Evolutionary conservation across 176 grass and related monocot genomes (phyloP).

Genomic region (Tillandsia fasciculata): DNA sequence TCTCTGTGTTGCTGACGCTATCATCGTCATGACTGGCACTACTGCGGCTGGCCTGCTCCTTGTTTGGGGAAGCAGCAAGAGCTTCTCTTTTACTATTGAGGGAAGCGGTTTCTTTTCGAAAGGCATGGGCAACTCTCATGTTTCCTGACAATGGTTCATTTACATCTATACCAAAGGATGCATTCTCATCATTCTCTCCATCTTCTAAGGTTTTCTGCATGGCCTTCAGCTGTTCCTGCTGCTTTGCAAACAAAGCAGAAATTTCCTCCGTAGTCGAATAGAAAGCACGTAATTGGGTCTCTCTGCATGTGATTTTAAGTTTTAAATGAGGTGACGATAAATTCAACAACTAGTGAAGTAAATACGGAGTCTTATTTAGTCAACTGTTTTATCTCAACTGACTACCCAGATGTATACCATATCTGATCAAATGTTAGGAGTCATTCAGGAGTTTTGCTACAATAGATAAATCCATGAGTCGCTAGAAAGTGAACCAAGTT

Average conservation of each 20-base stretch:
- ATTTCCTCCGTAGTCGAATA: conserved; percentile 98
- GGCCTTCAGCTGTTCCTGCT: conserved; percentile 97
- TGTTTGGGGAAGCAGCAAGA: conserved; percentile 46
- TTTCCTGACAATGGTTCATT: conserved; percentile 28
- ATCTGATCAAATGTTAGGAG: no score
- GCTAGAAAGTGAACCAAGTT: conserved; percentile 3
- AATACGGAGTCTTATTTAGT: no score
- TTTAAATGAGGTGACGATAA: no score
- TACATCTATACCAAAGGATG: conserved; percentile 40
- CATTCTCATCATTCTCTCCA: conserved; percentile 79
- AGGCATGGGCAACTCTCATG: conserved; percentile 11
- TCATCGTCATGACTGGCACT: conserved; percentile 52
- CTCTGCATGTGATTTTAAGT: conserved; percentile 33
- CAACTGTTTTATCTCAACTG: no score
- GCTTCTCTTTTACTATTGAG: conserved; percentile 30
- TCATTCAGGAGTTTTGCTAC: background rate
- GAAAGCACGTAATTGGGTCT: conserved; percentile 91
- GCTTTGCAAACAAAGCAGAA: conserved; percentile 70
- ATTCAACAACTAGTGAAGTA: no score
- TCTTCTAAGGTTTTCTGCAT: conserved; percentile 98
- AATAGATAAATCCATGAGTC: background rate
- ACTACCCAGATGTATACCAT: no score
- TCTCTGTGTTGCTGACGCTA: conserved; percentile 38
- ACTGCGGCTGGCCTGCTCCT: conserved; percentile 30
- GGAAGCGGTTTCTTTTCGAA: conserved; percentile 15